A percentile compares a stretch with the other conserved stretches of the same genome.
phyloP scores from a whole-genome alignment of 2,329 filamentous ascomycete species.

The Aspergillus sp. region DNA sequence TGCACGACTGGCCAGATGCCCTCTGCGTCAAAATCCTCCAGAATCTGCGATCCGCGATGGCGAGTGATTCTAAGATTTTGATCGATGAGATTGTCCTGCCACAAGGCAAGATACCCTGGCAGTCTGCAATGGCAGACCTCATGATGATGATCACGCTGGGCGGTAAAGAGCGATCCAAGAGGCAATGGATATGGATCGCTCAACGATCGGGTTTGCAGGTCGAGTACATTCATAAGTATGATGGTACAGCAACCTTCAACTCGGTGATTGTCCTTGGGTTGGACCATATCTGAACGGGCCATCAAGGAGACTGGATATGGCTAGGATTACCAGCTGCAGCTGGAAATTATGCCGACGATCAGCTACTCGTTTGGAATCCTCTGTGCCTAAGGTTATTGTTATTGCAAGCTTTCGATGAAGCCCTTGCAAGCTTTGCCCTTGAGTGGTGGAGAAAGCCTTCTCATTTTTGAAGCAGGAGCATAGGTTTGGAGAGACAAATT shows the following conservation, averaged over 20 bases:
- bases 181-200: slow-evolving; percentile 9
- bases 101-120: slow-evolving; percentile 29
- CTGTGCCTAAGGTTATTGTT: too few species aligned
- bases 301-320: not conserved
- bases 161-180: slow-evolving; percentile 3
- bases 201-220: not conserved
- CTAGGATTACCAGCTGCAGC: not conserved
- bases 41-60: slow-evolving; percentile 28
- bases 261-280: not conserved
- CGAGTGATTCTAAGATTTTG: slow-evolving; percentile 41
- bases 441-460: not conserved
- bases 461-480: not conserved
- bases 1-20: slow-evolving; percentile 35
- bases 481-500: not conserved
- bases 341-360: not conserved
- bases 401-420: not conserved
- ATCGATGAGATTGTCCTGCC: slow-evolving; percentile 53
- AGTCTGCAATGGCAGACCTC: slow-evolving; percentile 24
- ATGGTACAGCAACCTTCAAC: not conserved
- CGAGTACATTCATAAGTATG: slow-evolving; percentile 5
- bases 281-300: not conserved
- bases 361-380: not conserved
- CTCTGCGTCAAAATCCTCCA: slow-evolving; percentile 35
- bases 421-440: not conserved
- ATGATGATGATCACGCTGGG: slow-evolving; percentile 25